Percentiles rank a stretch among this genome's conserved stretches.
phyloP scores from a whole-genome alignment of 1,284 basidiomycete genomes.

The Coniophora puteana region DNA sequence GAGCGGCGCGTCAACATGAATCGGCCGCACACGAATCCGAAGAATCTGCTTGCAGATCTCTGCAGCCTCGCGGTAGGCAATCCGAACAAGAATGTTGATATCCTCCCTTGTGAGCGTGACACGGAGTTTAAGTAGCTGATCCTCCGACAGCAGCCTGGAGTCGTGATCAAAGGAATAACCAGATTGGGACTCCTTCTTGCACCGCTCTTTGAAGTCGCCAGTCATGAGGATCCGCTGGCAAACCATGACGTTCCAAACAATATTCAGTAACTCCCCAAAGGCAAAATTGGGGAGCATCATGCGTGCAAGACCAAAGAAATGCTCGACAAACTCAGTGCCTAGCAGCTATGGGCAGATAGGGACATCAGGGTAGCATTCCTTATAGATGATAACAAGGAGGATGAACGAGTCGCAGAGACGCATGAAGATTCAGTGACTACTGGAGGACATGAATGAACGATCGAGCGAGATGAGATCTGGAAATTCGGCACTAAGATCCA shows the following conservation, averaged over 20 bases:
- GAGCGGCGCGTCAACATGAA: too few species aligned
- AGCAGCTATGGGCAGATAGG: constrained; percentile 23
- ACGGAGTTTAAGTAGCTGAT: constrained; percentile 5
- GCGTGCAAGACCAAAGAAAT: constrained; percentile 25
- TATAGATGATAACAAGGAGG: constrained; percentile 13
- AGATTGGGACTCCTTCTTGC: constrained; percentile 9
- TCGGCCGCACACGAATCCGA: constrained; percentile 9
- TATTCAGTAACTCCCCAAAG: constrained; percentile 21
- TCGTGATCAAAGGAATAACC: constrained; percentile 18
- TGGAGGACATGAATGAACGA: background rate
- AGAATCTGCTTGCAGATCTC: constrained; percentile 14
- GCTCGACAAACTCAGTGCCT: constrained; percentile 25
- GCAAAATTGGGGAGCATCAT: constrained; percentile 23
- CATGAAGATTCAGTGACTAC: constrained; percentile 12
- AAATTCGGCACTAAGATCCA: background rate
- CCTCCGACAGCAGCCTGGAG: constrained; percentile 10
- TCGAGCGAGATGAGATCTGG: background rate
- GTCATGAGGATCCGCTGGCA: constrained; percentile 20
- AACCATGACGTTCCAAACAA: constrained; percentile 19
- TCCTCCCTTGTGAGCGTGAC: background rate
- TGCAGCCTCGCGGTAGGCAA: constrained; percentile 15
- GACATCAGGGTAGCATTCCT: constrained; percentile 13
- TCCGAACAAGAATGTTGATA: constrained; percentile 11
- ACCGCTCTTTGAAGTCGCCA: constrained; percentile 11
- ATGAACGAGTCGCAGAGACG: constrained; percentile 21